Percentiles rank a stretch among this genome's conserved stretches.
Evolutionary conservation across 768 basidiomycete species (phyloP).

Genomic region (Boletus barrowsii): DNA sequence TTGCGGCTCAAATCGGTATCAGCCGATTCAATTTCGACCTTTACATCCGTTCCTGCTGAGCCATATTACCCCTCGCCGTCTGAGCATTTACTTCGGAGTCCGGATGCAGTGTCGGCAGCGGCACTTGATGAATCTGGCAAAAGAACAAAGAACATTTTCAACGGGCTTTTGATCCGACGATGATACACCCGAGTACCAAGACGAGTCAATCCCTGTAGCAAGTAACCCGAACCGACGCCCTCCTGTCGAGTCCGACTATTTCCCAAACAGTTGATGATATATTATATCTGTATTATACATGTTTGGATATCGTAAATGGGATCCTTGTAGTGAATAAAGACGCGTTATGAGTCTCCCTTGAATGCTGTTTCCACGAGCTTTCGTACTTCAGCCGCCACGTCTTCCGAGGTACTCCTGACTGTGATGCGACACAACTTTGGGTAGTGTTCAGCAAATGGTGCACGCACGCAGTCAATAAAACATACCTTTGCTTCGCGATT

Average conservation of each 20-base stretch:
- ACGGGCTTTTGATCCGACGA: slow-evolving; percentile 38
- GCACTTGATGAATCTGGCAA: slow-evolving; percentile 22
- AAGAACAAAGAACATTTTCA: slow-evolving; percentile 41
- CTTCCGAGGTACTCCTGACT: slow-evolving; percentile 91
- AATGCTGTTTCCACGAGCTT: slow-evolving; percentile 44
- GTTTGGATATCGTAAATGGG: slow-evolving; percentile 9
- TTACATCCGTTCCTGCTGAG: slow-evolving; percentile 12
- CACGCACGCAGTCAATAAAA: not conserved
- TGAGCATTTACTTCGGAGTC: slow-evolving; percentile 1
- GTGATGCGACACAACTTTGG: slow-evolving; percentile 86
- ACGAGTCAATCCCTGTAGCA: not conserved
- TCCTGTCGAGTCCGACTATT: slow-evolving; percentile 1
- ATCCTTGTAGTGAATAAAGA: not conserved
- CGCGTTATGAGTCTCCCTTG: slow-evolving; percentile 21
- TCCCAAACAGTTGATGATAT: slow-evolving; percentile 10
- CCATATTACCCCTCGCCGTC: slow-evolving; percentile 5
- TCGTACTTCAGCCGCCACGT: slow-evolving; percentile 73
- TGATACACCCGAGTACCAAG: slow-evolving; percentile 15
- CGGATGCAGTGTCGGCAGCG: slow-evolving; percentile 3
- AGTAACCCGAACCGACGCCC: not conserved
- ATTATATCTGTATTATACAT: slow-evolving; percentile 27
- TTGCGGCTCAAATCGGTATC: slow-evolving; percentile 52
- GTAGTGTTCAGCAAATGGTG: not conserved
- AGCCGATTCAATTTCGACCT: slow-evolving; percentile 50
- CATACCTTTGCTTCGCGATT: slow-evolving; percentile 92